These are phyloP conservation scores for Tolypocladium ophioglossoides DNA, from an alignment of 2,329 filamentous ascomycete species.

Conservation along the genomic window DNA sequence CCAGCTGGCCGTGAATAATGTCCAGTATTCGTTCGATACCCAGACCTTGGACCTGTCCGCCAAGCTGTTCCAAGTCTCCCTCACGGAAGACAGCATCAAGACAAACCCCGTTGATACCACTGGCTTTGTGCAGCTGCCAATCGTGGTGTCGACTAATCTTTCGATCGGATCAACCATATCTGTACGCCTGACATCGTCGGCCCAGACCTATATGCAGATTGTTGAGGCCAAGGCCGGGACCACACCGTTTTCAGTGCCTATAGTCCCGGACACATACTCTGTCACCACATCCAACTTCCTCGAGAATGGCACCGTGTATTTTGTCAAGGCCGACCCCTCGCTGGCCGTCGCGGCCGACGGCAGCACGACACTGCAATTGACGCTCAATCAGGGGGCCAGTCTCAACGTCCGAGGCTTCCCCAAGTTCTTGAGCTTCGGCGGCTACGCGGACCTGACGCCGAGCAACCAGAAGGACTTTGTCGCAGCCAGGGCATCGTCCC, in stretches of 20 bases:
- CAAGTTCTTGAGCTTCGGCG: slow-evolving; percentile 1
- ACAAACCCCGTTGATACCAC: neutral
- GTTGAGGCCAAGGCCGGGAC: neutral
- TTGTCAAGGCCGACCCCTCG: neutral
- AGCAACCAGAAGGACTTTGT: neutral
- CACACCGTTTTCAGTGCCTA: neutral
- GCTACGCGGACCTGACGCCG: neutral
- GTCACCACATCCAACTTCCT: neutral
- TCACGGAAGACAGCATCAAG: neutral
- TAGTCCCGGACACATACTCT: neutral
- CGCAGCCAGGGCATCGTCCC: neutral
- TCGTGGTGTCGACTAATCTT: neutral
- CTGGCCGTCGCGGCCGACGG: neutral
- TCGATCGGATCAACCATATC: neutral
- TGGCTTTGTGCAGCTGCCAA: neutral
- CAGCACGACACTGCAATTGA: neutral
- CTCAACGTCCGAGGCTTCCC: neutral
- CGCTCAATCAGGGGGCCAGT: neutral
- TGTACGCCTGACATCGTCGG: neutral
- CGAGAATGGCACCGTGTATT: neutral
- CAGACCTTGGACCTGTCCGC: neutral
- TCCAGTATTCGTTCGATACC: neutral
- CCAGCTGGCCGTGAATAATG: neutral
- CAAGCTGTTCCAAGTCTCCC: neutral
- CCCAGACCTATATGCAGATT: neutral